A percentile compares a stretch with the other conserved stretches of the same genome.
Conservation (phyloP, 1,284 basidiomycete genomes). For the Sanghuangporus baumii region DNA sequence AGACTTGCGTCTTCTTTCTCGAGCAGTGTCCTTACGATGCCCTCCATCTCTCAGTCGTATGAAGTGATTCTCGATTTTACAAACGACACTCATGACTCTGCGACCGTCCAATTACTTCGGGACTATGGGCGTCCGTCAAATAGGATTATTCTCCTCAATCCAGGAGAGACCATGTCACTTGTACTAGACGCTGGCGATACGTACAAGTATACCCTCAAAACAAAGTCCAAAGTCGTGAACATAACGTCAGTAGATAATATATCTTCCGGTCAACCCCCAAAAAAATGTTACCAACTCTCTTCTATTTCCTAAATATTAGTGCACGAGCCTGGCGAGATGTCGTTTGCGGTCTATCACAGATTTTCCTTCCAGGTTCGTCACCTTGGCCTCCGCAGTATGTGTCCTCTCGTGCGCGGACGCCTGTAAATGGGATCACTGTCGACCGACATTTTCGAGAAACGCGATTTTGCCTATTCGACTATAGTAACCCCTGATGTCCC, state of each 20-base stretch:
- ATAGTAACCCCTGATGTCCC: conserved; percentile 8
- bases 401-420: conserved; percentile 28
- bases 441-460: conserved; percentile 64
- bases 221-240: conserved; percentile 57
- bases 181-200: conserved; percentile 61
- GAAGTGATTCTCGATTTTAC: conserved; percentile 63
- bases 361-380: conserved; percentile 39
- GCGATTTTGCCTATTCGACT: conserved; percentile 55
- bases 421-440: conserved; percentile 51
- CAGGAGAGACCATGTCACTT: conserved; percentile 57
- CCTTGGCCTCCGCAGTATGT: conserved; percentile 28
- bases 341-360: conserved; percentile 52
- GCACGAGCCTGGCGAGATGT: conserved; percentile 64
- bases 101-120: conserved; percentile 57
- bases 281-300: conserved; percentile 4
- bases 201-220: conserved; percentile 65
- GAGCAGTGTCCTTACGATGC: conserved; percentile 32
- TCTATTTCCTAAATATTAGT: conserved; percentile 29
- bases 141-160: conserved; percentile 52
- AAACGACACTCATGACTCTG: conserved; percentile 61
- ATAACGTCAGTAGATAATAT: conserved; percentile 48
- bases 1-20: not conserved
- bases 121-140: conserved; percentile 55
- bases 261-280: not conserved
- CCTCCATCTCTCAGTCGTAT: conserved; percentile 45